Evolutionary conservation across 2,329 filamentous ascomycete species (phyloP).

Genomic region (Xylaria sp.): DNA sequence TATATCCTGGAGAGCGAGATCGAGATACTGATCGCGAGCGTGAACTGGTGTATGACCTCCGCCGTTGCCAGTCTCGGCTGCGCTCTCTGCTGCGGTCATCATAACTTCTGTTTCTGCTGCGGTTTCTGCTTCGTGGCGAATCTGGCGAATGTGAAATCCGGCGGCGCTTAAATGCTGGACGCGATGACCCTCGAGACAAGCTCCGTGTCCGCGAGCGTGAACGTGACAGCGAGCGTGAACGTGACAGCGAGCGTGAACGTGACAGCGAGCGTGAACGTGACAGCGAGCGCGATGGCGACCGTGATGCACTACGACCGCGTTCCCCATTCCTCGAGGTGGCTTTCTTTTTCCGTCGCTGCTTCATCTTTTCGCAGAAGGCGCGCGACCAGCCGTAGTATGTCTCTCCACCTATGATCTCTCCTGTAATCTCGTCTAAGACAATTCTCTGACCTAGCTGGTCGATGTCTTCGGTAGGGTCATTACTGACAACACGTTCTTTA

Average conservation of each 20-base stretch:
- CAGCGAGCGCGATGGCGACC: constrained; percentile 51
- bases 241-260: constrained; percentile 49
- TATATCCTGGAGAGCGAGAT: constrained; percentile 35
- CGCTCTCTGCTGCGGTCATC: constrained; percentile 45
- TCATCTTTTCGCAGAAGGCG: constrained; percentile 84
- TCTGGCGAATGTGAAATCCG: constrained; percentile 53
- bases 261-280: constrained; percentile 38
- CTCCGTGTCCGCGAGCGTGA: constrained; percentile 44
- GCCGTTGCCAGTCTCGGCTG: constrained; percentile 45
- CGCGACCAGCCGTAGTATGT: constrained; percentile 92
- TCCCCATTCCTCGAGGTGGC: constrained; percentile 38
- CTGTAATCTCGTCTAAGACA: constrained; percentile 72
- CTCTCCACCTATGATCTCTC: constrained; percentile 71
- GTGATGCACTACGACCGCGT: constrained; percentile 48
- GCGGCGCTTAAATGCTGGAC: constrained; percentile 55
- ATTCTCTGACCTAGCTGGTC: constrained; percentile 79
- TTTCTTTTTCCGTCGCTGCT: constrained; percentile 59
- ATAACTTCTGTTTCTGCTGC: constrained; percentile 45
- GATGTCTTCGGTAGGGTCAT: constrained; percentile 68
- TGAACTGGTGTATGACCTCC: constrained; percentile 49
- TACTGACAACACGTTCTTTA: constrained; percentile 57
- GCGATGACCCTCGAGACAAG: constrained; percentile 51
- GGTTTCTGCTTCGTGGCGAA: constrained; percentile 50
- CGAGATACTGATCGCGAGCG: constrained; percentile 37
- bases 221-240: constrained; percentile 47